phyloP scores from a whole-genome alignment of 768 basidiomycete species.

The Hysterangium stoloniferum region DNA sequence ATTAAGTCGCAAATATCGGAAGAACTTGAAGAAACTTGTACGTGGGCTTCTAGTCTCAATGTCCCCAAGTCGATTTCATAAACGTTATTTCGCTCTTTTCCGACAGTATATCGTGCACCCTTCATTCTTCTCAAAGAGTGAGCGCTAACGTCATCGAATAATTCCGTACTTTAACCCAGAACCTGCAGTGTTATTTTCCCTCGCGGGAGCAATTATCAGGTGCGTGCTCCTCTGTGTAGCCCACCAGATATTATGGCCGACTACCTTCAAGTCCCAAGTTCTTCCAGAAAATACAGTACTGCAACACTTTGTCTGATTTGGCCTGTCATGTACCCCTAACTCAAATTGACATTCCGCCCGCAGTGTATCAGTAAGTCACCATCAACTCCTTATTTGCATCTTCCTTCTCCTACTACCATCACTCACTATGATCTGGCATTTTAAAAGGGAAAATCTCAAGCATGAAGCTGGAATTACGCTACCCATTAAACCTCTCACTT shows the following conservation, averaged over 20 bases:
- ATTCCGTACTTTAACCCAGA: conserved; percentile 11
- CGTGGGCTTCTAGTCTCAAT: conserved; percentile 20
- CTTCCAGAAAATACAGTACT: conserved; percentile 76
- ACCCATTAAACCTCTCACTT: conserved; percentile 53
- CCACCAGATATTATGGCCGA: conserved; percentile 5
- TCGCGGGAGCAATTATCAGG: conserved; percentile 85
- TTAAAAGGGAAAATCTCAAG: conserved; percentile 68
- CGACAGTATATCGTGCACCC: conserved; percentile 78
- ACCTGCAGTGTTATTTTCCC: conserved; percentile 71
- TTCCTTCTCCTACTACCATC: not conserved
- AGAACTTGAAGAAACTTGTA: conserved; percentile 79
- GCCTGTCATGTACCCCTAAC: conserved; percentile 74
- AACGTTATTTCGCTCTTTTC: not conserved
- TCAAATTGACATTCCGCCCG: conserved; percentile 78
- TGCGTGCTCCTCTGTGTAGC: conserved; percentile 21
- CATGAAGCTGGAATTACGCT: conserved; percentile 62
- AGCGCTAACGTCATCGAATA: conserved; percentile 17
- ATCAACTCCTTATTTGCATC: not conserved
- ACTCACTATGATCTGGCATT: not conserved
- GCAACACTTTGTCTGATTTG: conserved; percentile 69
- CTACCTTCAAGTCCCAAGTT: conserved; percentile 63
- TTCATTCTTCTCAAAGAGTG: conserved; percentile 83
- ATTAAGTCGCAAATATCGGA: conserved; percentile 73
- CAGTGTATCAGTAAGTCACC: conserved; percentile 65
- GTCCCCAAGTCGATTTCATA: conserved; percentile 11